phyloP scores from a whole-genome alignment of 164 flowering plant species.

The Cinnamomum chago region DNA sequence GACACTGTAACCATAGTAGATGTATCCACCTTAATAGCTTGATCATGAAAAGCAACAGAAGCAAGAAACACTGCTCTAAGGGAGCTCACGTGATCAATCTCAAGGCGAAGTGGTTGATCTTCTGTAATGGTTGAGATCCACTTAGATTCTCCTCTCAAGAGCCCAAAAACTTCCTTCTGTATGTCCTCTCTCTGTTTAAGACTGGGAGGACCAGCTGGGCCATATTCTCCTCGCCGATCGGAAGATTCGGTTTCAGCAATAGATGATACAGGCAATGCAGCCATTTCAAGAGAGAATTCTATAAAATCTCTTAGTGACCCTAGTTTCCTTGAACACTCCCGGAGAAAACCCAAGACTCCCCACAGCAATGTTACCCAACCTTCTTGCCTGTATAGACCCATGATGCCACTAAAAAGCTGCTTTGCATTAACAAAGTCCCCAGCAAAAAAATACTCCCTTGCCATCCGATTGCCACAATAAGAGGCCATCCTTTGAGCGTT shows the following conservation, averaged over 20 bases:
- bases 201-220: slow-evolving; percentile 76
- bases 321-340: slow-evolving; percentile 73
- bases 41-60: slow-evolving; percentile 92
- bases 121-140: slow-evolving; percentile 27
- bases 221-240: slow-evolving; percentile 41
- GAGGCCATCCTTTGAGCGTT: slow-evolving; percentile 69
- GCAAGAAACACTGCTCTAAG: slow-evolving; percentile 80
- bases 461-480: slow-evolving; percentile 67
- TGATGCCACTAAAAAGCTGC: slow-evolving; percentile 49
- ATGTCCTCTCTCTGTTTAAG: slow-evolving; percentile 50
- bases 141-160: slow-evolving; percentile 43
- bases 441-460: slow-evolving; percentile 60
- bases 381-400: slow-evolving; percentile 70
- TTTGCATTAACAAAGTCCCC: slow-evolving; percentile 67
- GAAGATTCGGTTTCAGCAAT: slow-evolving; percentile 16
- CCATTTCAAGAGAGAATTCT: slow-evolving; percentile 96
- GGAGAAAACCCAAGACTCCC: slow-evolving; percentile 82
- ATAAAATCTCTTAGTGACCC: slow-evolving; percentile 59
- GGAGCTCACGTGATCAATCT: slow-evolving; percentile 93
- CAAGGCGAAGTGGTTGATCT: slow-evolving; percentile 68
- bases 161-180: slow-evolving; percentile 63
- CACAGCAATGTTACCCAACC: slow-evolving; percentile 89
- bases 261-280: slow-evolving; percentile 74
- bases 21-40: slow-evolving; percentile 68
- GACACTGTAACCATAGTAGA: slow-evolving; percentile 67